Conservation (phyloP, 23 red algal genomes). For the Agarophyton chilense region DNA sequence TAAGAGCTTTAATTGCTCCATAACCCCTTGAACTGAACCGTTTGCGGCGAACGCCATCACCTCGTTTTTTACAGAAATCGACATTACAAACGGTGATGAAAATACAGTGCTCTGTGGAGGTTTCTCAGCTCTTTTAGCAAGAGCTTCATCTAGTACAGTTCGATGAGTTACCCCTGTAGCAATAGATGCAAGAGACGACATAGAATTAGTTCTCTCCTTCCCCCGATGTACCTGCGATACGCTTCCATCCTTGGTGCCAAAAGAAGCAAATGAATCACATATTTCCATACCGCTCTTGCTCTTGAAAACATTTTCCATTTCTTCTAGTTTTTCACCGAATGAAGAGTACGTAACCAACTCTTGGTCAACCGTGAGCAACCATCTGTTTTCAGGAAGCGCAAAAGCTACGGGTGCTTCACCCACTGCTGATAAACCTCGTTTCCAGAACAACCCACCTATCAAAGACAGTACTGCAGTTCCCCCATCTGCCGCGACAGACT, state of each 20-base stretch:
- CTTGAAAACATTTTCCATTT: conserved; percentile 72
- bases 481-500: conserved; percentile 28
- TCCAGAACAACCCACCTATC: conserved; percentile 49
- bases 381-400: conserved; percentile 58
- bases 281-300: conserved; percentile 57
- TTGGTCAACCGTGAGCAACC: conserved; percentile 64
- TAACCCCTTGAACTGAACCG: conserved; percentile 50
- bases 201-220: conserved; percentile 18
- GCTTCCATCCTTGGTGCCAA: background rate
- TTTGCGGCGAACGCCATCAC: conserved; percentile 65
- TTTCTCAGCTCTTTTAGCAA: conserved; percentile 39
- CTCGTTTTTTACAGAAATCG: conserved; percentile 38
- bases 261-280: conserved; percentile 16
- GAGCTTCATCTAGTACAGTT: conserved; percentile 46
- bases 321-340: conserved; percentile 60
- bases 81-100: conserved; percentile 60
- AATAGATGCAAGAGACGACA: conserved; percentile 52
- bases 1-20: conserved; percentile 39
- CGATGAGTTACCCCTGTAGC: conserved; percentile 42
- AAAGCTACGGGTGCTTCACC: conserved; percentile 20
- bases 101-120: conserved; percentile 39
- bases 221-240: background rate
- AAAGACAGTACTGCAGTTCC: conserved; percentile 51
- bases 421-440: conserved; percentile 5
- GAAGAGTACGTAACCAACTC: conserved; percentile 69